Percentiles rank a stretch among this genome's conserved stretches.
Conservation (phyloP, 202 grass and related monocot species). For the Cymbopogon flexuosus region DNA sequence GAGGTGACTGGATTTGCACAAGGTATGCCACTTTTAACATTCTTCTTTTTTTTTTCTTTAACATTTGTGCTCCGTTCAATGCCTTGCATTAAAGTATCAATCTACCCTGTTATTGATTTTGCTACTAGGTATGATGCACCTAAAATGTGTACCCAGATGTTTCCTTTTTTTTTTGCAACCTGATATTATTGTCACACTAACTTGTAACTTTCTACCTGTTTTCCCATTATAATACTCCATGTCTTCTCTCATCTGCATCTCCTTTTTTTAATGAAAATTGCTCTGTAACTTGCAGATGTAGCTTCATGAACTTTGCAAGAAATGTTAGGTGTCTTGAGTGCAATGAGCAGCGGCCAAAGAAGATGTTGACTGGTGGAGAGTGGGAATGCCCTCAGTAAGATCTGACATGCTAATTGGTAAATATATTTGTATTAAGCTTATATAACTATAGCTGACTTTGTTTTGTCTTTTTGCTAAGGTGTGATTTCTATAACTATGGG, state of each 20-base stretch:
- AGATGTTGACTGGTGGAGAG: slow-evolving; percentile 70
- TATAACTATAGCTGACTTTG: slow-evolving; percentile 25
- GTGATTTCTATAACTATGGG: slow-evolving; percentile 81
- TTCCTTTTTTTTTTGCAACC: background rate
- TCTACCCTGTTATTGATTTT: background rate
- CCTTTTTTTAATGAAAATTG: slow-evolving; percentile 1
- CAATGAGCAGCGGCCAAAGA: slow-evolving; percentile 65
- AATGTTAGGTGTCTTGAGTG: slow-evolving; percentile 85
- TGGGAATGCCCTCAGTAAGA: slow-evolving; percentile 98
- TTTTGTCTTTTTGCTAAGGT: slow-evolving; percentile 46
- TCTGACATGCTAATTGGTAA: slow-evolving; percentile 19
- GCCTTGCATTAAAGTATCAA: background rate
- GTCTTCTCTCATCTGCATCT: background rate
- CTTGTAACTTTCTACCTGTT: slow-evolving; percentile 2
- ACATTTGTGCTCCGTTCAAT: background rate
- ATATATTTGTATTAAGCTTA: slow-evolving; percentile 11
- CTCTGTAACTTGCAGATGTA: slow-evolving; percentile 62
- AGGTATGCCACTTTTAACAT: slow-evolving; percentile 45
- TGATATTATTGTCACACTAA: slow-evolving; percentile 2
- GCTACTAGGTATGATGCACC: background rate
- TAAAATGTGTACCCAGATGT: background rate
- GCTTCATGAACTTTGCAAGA: slow-evolving; percentile 92
- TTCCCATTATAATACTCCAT: background rate
- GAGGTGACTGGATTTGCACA: slow-evolving; percentile 88
- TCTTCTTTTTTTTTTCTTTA: background rate